Evolutionary conservation across 352 stramenopile species (phyloP).

Genomic region (Pythium folliculosum): DNA sequence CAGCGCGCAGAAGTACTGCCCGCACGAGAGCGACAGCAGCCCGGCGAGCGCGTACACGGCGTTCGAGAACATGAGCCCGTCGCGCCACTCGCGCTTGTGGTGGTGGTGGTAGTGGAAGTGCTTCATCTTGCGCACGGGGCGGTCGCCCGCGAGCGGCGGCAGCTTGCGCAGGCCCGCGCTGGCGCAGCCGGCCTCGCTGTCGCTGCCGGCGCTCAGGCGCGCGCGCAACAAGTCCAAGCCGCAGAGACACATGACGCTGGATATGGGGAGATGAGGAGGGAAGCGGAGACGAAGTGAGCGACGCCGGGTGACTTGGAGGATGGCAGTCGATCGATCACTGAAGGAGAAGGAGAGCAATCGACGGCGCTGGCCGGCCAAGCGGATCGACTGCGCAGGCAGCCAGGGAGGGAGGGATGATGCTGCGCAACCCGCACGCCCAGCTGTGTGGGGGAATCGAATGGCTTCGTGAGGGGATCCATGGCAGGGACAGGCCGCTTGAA

Average conservation of each 20-base stretch:
- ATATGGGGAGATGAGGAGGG: not conserved
- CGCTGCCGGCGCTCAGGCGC: constrained; percentile 23
- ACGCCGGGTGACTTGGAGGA: constrained; percentile 14
- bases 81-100: constrained; percentile 63
- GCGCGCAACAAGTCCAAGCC: constrained; percentile 30
- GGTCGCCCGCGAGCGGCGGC: constrained; percentile 26
- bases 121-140: constrained; percentile 40
- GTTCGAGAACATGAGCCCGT: constrained; percentile 84
- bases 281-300: not conserved
- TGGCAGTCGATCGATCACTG: constrained; percentile 8
- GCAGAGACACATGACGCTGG: constrained; percentile 37
- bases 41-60: constrained; percentile 72
- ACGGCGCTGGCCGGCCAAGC: not conserved
- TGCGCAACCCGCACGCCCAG: constrained; percentile 4
- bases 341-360: not conserved
- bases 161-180: constrained; percentile 36
- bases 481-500: constrained; percentile 6
- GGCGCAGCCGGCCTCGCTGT: constrained; percentile 22
- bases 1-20: constrained; percentile 71
- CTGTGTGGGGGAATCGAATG: constrained; percentile 21
- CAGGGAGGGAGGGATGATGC: not conserved
- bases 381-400: not conserved
- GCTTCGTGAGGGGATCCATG: constrained; percentile 13
- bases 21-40: constrained; percentile 68
- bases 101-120: constrained; percentile 33